Evolutionary conservation across 2,329 filamentous ascomycete genomes (phyloP).

Genomic region (Colletotrichum caudatum): DNA sequence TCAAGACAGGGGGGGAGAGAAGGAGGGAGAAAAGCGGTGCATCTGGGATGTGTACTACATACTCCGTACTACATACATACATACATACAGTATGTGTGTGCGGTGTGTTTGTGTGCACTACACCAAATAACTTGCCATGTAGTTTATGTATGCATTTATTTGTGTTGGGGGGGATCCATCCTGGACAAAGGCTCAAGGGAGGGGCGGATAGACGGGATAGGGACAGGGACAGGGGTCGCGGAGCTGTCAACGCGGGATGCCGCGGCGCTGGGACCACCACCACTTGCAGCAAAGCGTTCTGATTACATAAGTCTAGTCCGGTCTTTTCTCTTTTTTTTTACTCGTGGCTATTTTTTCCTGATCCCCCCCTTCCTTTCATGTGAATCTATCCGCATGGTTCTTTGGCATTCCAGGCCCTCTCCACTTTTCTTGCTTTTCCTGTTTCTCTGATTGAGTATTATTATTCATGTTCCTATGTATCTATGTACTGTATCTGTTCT

Average conservation of each 20-base stretch:
- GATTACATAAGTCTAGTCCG: neutral
- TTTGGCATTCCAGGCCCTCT: neutral
- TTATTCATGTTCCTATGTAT: no score
- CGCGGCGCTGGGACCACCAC: slow-evolving; percentile 33
- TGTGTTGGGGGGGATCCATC: neutral
- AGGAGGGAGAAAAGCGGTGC: neutral
- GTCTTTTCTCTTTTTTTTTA: neutral
- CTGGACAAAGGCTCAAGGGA: slow-evolving; percentile 7
- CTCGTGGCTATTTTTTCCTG: neutral
- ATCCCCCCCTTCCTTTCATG: neutral
- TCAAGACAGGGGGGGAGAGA: neutral
- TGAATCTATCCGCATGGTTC: slow-evolving; percentile 22
- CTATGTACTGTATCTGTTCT: no score
- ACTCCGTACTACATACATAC: no score
- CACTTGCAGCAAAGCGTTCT: neutral
- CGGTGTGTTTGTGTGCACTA: no score
- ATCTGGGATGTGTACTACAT: no score
- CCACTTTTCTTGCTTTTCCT: slow-evolving; percentile 22
- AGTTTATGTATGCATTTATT: neutral
- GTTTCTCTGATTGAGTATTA: neutral
- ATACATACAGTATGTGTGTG: no score
- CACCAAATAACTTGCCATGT: no score
- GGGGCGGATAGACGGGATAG: slow-evolving; percentile 15
- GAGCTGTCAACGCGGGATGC: slow-evolving; percentile 40
- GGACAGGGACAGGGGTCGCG: slow-evolving; percentile 27